Percentiles rank a stretch among this genome's conserved stretches.
Evolutionary conservation across 1,284 basidiomycete genomes (phyloP).

Genomic region (Heterobasidion annosum): DNA sequence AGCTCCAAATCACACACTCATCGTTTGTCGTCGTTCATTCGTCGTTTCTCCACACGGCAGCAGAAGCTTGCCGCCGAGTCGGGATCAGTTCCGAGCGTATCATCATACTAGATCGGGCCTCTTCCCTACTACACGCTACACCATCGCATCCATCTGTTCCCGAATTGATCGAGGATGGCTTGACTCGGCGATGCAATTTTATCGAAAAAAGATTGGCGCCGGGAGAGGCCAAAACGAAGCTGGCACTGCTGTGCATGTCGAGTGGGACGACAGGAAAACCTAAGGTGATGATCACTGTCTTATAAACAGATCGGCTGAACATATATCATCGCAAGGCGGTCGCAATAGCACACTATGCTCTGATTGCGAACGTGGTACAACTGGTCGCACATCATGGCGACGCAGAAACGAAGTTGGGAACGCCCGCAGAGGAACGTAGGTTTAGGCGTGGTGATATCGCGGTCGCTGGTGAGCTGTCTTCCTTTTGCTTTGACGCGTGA

Average conservation of each 20-base stretch:
- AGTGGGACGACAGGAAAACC: conserved; percentile 80
- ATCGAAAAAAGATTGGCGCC: conserved; percentile 39
- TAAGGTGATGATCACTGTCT: conserved; percentile 35
- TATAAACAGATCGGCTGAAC: too few relatives aligned
- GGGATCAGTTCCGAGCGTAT: conserved; percentile 48
- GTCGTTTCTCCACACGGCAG: conserved; percentile 36
- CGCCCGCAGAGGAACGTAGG: conserved; percentile 18
- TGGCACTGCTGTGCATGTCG: conserved; percentile 73
- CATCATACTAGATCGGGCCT: conserved; percentile 32
- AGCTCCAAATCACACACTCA: conserved; percentile 45
- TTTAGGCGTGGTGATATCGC: conserved; percentile 49
- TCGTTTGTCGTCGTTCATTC: conserved; percentile 51
- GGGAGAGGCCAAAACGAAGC: conserved; percentile 57
- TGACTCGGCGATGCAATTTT: conserved; percentile 32
- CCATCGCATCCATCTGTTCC: conserved; percentile 30
- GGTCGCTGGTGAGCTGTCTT: conserved; percentile 27
- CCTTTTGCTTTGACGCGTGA: conserved; percentile 2
- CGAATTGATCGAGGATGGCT: conserved; percentile 44
- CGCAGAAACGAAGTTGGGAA: conserved; percentile 33
- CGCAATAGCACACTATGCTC: conserved; percentile 56
- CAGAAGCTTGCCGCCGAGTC: conserved; percentile 37
- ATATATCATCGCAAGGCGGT: conserved; percentile 39
- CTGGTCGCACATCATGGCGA: conserved; percentile 38
- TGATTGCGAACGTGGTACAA: conserved; percentile 59
- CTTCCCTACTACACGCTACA: background rate